These are phyloP conservation scores for Solanum dulcamara DNA, from an alignment of 257 asterid genomes.

Conservation along the genomic window DNA sequence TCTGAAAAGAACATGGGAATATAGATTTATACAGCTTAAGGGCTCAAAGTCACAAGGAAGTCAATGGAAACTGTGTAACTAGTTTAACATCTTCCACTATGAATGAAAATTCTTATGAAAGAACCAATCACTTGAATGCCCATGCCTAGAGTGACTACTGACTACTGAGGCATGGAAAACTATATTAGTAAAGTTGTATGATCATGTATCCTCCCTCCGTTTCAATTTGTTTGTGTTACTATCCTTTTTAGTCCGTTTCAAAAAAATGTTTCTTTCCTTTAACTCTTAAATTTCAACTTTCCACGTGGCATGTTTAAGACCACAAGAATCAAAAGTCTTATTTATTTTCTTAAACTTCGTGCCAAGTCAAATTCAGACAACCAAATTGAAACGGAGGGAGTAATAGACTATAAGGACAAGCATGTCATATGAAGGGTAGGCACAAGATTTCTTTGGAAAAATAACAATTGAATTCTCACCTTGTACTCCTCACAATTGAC, in stretches of 20 bases:
- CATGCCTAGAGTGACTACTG: background rate
- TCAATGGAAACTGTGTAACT: background rate
- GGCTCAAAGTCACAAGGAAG: background rate
- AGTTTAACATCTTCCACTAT: background rate
- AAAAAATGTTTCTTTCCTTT: background rate
- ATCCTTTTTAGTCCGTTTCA: background rate
- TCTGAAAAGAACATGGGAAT: background rate
- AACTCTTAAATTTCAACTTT: background rate
- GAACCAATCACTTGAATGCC: background rate
- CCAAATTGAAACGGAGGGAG: background rate
- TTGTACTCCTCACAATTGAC: conserved; percentile 95
- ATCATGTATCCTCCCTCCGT: background rate
- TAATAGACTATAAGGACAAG: background rate
- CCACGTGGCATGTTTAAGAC: background rate
- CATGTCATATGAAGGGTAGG: background rate
- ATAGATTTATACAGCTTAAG: background rate
- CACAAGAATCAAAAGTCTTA: background rate
- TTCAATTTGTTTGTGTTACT: background rate
- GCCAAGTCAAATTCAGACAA: background rate
- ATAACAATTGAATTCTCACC: conserved; percentile 25
- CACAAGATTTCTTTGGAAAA: background rate
- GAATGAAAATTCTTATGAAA: background rate
- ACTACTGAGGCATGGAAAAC: background rate
- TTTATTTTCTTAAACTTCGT: background rate
- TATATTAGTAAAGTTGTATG: background rate